phyloP scores from a whole-genome alignment of 805 yeast species.

The Saccharomyces paradoxus region DNA sequence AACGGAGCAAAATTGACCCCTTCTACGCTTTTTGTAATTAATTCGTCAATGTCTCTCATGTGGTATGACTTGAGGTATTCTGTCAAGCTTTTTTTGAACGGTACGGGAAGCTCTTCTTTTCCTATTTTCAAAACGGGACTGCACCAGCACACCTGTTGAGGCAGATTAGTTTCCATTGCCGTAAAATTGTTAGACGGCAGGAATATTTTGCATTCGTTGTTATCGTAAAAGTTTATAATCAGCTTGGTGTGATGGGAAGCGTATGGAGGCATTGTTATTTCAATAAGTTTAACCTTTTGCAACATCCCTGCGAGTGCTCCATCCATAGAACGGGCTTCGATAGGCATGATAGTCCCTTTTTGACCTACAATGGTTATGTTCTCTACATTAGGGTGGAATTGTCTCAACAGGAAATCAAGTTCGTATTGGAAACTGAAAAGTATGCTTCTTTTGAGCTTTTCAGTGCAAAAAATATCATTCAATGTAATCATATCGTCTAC shows the following conservation, averaged over 20 bases:
- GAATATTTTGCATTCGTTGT: slow-evolving; percentile 41
- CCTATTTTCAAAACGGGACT: slow-evolving; percentile 37
- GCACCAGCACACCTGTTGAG: slow-evolving; percentile 62
- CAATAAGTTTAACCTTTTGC: slow-evolving; percentile 15
- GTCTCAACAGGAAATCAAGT: slow-evolving; percentile 33
- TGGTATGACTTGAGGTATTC: slow-evolving; percentile 40
- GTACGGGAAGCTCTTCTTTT: not conserved
- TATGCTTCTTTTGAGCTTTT: slow-evolving; percentile 31
- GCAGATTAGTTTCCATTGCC: slow-evolving; percentile 42
- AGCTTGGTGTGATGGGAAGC: slow-evolving; percentile 60
- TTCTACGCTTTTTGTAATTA: slow-evolving; percentile 26
- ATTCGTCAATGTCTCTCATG: slow-evolving; percentile 18
- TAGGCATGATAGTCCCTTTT: slow-evolving; percentile 26
- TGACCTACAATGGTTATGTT: slow-evolving; percentile 27
- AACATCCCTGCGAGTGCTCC: slow-evolving; percentile 1
- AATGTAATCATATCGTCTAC: slow-evolving; percentile 21
- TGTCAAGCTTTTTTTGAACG: slow-evolving; percentile 40
- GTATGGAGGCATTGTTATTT: slow-evolving; percentile 33
- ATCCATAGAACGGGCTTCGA: slow-evolving; percentile 3
- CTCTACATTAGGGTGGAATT: slow-evolving; percentile 17
- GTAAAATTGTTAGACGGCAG: slow-evolving; percentile 56
- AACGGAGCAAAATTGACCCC: slow-evolving; percentile 39
- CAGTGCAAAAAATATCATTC: slow-evolving; percentile 29
- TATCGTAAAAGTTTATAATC: slow-evolving; percentile 49
- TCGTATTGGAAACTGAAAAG: slow-evolving; percentile 45